Conservation (phyloP, 73 alveolate species). For the Symbiodinium pilosum region DNA sequence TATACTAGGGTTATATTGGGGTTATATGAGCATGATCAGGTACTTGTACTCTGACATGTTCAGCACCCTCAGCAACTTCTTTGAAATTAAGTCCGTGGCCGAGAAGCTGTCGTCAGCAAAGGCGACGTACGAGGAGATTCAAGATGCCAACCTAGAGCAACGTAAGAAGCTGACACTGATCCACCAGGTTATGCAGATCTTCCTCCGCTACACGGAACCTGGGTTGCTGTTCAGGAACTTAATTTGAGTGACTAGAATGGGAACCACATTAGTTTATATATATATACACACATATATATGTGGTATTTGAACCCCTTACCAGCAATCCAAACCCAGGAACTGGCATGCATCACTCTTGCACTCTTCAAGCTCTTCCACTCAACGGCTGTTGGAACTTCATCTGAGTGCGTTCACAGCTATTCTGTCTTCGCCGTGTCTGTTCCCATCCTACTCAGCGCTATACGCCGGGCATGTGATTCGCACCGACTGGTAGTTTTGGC, state of each 20-base stretch:
- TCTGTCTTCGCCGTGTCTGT: slow-evolving; percentile 59
- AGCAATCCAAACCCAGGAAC: no score
- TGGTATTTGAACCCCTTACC: no score
- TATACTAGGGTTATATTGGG: no score
- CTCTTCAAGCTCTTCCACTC: slow-evolving; percentile 45
- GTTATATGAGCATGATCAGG: no score
- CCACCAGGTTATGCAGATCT: slow-evolving; percentile 7
- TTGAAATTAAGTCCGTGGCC: slow-evolving; percentile 57
- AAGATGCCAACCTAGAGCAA: slow-evolving; percentile 67
- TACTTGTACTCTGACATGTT: slow-evolving; percentile 23
- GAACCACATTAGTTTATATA: no score
- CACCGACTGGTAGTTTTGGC: background rate
- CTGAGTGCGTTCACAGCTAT: slow-evolving; percentile 41
- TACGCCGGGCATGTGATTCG: slow-evolving; percentile 5
- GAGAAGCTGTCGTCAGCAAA: slow-evolving; percentile 28
- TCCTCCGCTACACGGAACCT: slow-evolving; percentile 70
- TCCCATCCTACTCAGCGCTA: slow-evolving; percentile 71
- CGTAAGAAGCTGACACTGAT: slow-evolving; percentile 44
- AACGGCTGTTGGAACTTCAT: background rate
- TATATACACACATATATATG: no score
- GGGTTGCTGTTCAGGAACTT: no score
- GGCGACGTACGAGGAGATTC: slow-evolving; percentile 63
- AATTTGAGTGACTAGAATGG: no score
- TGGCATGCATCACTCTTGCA: background rate
- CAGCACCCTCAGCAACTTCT: slow-evolving; percentile 43